Evolutionary conservation across 1,284 basidiomycete genomes (phyloP), one percentile per base, ranked within the genome.

Genomic region (Ceratobasidium sp.): DNA sequence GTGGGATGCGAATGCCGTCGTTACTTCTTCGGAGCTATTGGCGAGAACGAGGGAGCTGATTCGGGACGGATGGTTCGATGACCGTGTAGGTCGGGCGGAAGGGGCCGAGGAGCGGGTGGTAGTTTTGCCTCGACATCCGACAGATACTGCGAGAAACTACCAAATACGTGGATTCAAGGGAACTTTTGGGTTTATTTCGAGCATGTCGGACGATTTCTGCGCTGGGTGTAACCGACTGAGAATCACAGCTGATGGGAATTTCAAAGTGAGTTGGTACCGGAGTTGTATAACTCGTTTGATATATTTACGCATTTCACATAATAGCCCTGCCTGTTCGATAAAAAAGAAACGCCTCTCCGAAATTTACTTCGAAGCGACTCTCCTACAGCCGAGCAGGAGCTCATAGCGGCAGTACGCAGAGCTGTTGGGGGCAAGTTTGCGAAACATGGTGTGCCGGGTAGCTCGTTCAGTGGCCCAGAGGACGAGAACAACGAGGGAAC

Each of bases 171-270:
- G 91, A 2, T 88, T 90, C 80, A 79, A 79, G 75, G 94, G 94
- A 41, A 90, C 85, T 77, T 87, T 96, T 79, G 94, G 94, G 9
- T 95, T 96, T 83, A 96, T 96, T 80, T 93, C 90, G 79, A 92
- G 91, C 83, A 94, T 95, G 93, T 95, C 93, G 37, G 93, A 96
- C 81, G 93, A 95, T 81, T 95, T 96, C 80, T 96, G 94, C 81
- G 87, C 88, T 3, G 90, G 90, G 1, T 96, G 94, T 83, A 95
- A 95, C 80, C 86, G 94, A 76, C 84, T 96, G 72, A 86, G 95
- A 53, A 85, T 96, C 64, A 95, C 92, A 39, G 92, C 94, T 16
- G 94, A 96, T 80, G 94, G 95, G 4, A 89, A 95, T 80, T 92
- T 96, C 79, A 96, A 96, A 86, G 94, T 89, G 78, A 78, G 82